Base-by-base conservation (phyloP, 2,329 filamentous ascomycete species). In the Clarireedia monteithiana region DNA sequence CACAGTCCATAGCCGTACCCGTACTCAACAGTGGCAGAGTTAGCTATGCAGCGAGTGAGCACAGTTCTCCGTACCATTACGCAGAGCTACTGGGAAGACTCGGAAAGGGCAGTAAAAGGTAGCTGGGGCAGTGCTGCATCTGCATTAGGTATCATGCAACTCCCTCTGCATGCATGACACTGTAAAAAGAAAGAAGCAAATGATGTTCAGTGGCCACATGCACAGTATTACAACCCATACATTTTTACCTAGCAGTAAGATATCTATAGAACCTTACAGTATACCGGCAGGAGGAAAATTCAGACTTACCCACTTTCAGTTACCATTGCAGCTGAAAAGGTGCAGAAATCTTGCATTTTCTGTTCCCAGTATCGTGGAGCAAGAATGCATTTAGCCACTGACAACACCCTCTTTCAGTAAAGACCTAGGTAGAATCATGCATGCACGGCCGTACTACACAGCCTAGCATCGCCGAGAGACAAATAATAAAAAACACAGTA, bases 381-480 rank as follows among this genome's bases (percentile, higher is more conserved):
- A 49, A 17, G 15, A 23, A 47, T 40, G 27, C 34, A 56, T 53
- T 46, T 53, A 42, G n/a, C 50, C 54, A 56, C 42, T 53, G 12
- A 15, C 20, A 34, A 24, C 54, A 55, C 40, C 47, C 36, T 48
- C 40, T 23, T 15, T 36, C 17, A 4, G 20, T 26, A 50, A 20
- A 30, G 30, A 4, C 30, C 30, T 34, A 34, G 30, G 30, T 34
- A 24, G 27, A 24, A 46, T 36, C 48, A 56, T 51, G 34, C 34
- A 47, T 56, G 40, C 48, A 56, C 54, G 48, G 48, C 48, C 30
- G 54, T 56, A 52, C 48, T 48, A 51, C 40, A 44, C 48, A 46
- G 48, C 54, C 54, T 26, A 50, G n/a, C 47, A 36, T 39, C 46
- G 46, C 47, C 24, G 27, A 34, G 40, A 45, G 30, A 52, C 34